Conservation (phyloP, 2,329 filamentous ascomycete species). For the Orbilia oligospora region DNA sequence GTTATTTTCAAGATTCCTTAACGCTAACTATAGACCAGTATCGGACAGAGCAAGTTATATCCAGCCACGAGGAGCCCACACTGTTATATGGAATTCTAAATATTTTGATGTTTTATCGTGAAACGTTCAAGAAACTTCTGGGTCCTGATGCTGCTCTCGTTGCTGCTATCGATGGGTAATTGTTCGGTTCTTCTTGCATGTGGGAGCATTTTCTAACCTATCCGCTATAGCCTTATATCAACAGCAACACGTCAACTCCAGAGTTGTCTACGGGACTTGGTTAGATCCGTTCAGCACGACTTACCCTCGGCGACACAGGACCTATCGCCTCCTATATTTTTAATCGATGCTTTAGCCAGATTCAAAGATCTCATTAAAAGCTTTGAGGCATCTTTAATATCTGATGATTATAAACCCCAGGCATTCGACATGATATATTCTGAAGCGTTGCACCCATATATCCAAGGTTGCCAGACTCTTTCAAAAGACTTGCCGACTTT, state of each 20-base stretch:
- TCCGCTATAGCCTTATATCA: slow-evolving; percentile 74
- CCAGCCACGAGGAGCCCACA: slow-evolving; percentile 90
- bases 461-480: slow-evolving; percentile 80
- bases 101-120: slow-evolving; percentile 87
- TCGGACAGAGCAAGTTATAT: slow-evolving; percentile 88
- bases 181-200: background rate
- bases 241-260: slow-evolving; percentile 88
- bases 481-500: slow-evolving; percentile 74
- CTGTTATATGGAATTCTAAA: slow-evolving; percentile 91
- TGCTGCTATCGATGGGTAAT: slow-evolving; percentile 72
- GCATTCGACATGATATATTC: slow-evolving; percentile 82
- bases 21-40: slow-evolving; percentile 44
- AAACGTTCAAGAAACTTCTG: slow-evolving; percentile 85
- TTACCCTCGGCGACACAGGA: slow-evolving; percentile 79
- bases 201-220: background rate
- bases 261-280: slow-evolving; percentile 82
- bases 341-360: slow-evolving; percentile 83
- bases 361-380: slow-evolving; percentile 85
- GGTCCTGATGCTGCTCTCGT: slow-evolving; percentile 78
- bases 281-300: slow-evolving; percentile 80
- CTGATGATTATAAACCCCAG: slow-evolving; percentile 73
- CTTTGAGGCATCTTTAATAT: slow-evolving; percentile 83
- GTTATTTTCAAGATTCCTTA: background rate
- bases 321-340: slow-evolving; percentile 82
- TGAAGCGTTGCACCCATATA: slow-evolving; percentile 88